Evolutionary conservation across 495 filamentous ascomycete genomes (phyloP).

Genomic region (Penicillium paradoxum): DNA sequence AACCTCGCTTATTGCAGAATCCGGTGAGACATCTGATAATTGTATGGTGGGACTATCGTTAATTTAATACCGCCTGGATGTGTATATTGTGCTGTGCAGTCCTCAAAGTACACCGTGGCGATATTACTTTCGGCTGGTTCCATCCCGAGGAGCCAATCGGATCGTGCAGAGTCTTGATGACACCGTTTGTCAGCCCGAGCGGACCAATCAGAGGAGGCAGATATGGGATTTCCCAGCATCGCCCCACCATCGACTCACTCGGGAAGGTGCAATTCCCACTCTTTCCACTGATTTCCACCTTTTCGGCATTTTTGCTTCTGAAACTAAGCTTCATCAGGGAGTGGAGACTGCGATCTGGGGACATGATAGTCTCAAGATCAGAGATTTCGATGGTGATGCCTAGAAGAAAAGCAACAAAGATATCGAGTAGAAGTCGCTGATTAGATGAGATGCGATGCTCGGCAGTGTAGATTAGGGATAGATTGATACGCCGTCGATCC

Average conservation of each 20-base stretch:
- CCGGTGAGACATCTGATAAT: constrained; percentile 3
- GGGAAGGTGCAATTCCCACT: constrained; percentile 27
- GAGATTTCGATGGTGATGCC: constrained; percentile 2
- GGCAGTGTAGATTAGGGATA: constrained; percentile 23
- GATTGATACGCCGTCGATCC: constrained; percentile 30
- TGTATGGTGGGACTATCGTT: neutral
- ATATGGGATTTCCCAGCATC: constrained; percentile 32
- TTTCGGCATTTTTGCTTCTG: constrained; percentile 7
- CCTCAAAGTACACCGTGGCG: constrained; percentile 12
- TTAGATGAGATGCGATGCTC: constrained; percentile 21
- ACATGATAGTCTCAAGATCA: constrained; percentile 5
- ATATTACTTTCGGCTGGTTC: constrained; percentile 6
- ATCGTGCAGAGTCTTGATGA: constrained; percentile 24
- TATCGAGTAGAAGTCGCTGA: constrained; percentile 4
- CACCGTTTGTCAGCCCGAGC: neutral
- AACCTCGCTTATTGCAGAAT: neutral
- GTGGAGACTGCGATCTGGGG: constrained; percentile 38
- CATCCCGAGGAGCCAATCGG: constrained; percentile 24
- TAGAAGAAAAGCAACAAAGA: constrained; percentile 7
- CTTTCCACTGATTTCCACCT: constrained; percentile 19
- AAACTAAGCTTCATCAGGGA: constrained; percentile 29
- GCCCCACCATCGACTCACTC: constrained; percentile 16
- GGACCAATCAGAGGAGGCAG: constrained; percentile 18
- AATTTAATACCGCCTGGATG: too few species aligned
- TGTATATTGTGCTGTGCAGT: too few species aligned